Conservation (phyloP, 768 basidiomycete genomes). For the Nidularia pulvinata region DNA sequence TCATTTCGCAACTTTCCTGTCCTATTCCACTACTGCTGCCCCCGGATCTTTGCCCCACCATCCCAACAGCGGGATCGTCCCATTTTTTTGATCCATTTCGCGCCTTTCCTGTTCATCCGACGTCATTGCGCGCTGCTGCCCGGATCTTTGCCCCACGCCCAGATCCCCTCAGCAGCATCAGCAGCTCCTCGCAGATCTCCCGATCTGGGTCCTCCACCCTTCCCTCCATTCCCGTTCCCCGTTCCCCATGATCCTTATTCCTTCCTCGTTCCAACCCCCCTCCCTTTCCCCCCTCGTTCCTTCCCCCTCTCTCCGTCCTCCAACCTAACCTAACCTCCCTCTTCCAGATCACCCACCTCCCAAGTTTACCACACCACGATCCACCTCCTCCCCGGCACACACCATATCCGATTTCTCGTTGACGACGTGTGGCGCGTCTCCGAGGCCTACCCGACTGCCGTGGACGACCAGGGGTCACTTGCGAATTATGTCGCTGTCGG, state of each 20-base stretch:
- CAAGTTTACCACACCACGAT: conserved; percentile 34
- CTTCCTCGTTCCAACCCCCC: background rate
- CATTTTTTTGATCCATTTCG: background rate
- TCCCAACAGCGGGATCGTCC: background rate
- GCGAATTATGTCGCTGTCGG: conserved; percentile 91
- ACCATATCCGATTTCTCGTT: conserved; percentile 94
- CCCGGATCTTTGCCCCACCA: no score
- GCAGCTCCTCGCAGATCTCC: no score
- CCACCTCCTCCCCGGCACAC: conserved; percentile 81
- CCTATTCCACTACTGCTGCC: no score
- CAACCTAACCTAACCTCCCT: background rate
- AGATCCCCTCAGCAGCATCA: no score
- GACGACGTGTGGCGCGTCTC: conserved; percentile 86
- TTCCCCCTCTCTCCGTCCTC: background rate
- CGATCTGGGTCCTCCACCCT: no score
- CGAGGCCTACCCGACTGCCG: conserved; percentile 77
- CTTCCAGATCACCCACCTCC: conserved; percentile 23
- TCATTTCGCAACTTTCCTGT: no score
- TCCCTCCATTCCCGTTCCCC: no score
- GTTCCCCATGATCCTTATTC: background rate
- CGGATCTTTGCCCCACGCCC: no score
- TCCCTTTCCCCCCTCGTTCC: background rate
- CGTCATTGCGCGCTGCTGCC: background rate
- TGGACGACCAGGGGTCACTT: conserved; percentile 91
- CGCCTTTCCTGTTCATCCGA: background rate